Evolutionary conservation across 1,284 basidiomycete genomes (phyloP), one percentile per base, ranked within the genome.

Genomic region (Megacollybia platyphylla): DNA sequence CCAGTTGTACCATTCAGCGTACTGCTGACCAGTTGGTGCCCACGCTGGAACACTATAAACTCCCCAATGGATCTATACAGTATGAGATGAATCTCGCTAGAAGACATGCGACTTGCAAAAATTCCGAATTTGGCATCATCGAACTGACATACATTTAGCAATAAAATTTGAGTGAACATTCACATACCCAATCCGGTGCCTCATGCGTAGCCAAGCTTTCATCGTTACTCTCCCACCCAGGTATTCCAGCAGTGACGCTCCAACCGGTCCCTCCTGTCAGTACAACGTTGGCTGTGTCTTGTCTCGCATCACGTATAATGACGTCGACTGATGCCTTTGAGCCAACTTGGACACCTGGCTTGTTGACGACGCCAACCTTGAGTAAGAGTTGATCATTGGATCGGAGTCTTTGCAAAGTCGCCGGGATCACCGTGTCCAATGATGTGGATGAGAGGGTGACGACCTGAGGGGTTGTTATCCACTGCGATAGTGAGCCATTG

Each of bases 1-100:
- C 31, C 31, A 34, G 31, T 34, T 34, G 31, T 34, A 34, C 37
- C 36, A 36, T 28, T 7, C 41, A 9, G 34, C 24, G 37, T 32
- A 28, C 28, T 36, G 11, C 35, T 24, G 13, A 13, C 27, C 11
- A 44, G 54, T 34, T 4, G 31, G 31, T 46, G 64, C 71, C 60
- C 62, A 71, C 27, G 68, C 70, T 2, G 71, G 71, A 31, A 69
- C 65, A 18, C 68, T 70, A 48, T 65, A 79, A 2, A 72, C 51
- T 4, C 76, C 76, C 73, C 75, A 79, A 49, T 78, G 76, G 40
- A 79, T 63, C 31, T 34, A 34, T 34, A 11, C 6, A 15, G 1
- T 15, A 15, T 34, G 10, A 6, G 15, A 34, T 15, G 11, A 34
- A 34, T 15, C 31, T 34, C 6, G 31, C 15, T 34, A 4, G 15